Evolutionary conservation across 2,329 filamentous ascomycete species (phyloP).

Genomic region (Davidsoniella neocaledoniae): DNA sequence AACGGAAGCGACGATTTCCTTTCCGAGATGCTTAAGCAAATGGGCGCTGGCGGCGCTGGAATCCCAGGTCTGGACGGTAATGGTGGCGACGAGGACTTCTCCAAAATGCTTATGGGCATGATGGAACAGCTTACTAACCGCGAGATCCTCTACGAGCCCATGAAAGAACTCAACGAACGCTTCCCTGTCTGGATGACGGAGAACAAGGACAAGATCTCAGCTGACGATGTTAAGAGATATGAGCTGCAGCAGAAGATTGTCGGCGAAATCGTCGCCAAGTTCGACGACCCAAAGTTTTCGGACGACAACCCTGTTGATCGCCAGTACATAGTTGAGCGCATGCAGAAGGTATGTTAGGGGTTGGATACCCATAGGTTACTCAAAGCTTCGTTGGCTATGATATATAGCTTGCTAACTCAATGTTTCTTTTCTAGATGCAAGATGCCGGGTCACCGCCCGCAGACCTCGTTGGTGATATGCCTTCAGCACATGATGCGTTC

Average conservation of each 20-base stretch:
- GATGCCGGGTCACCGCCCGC: conserved; percentile 74
- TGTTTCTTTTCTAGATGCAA: conserved; percentile 61
- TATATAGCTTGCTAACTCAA: neutral
- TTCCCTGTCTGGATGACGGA: conserved; percentile 79
- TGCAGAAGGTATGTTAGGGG: conserved; percentile 65
- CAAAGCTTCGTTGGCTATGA: neutral
- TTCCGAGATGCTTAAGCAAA: conserved; percentile 80
- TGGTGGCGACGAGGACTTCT: conserved; percentile 66
- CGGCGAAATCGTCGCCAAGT: conserved; percentile 71
- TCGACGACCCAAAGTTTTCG: conserved; percentile 65
- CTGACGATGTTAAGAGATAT: conserved; percentile 65
- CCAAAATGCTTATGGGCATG: conserved; percentile 90
- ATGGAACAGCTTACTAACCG: conserved; percentile 99
- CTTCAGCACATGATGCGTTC: conserved; percentile 58
- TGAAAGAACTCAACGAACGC: conserved; percentile 91
- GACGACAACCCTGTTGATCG: conserved; percentile 69
- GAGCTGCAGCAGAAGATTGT: conserved; percentile 66
- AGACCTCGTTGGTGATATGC: conserved; percentile 82
- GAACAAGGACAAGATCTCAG: conserved; percentile 47
- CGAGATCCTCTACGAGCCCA: conserved; percentile 94
- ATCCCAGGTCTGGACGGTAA: conserved; percentile 21
- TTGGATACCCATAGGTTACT: neutral
- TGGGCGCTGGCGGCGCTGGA: conserved; percentile 45
- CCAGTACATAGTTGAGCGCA: conserved; percentile 88
- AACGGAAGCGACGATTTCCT: conserved; percentile 60